phyloP scores from a whole-genome alignment of 495 filamentous ascomycete genomes.

The Neurospora sp. region DNA sequence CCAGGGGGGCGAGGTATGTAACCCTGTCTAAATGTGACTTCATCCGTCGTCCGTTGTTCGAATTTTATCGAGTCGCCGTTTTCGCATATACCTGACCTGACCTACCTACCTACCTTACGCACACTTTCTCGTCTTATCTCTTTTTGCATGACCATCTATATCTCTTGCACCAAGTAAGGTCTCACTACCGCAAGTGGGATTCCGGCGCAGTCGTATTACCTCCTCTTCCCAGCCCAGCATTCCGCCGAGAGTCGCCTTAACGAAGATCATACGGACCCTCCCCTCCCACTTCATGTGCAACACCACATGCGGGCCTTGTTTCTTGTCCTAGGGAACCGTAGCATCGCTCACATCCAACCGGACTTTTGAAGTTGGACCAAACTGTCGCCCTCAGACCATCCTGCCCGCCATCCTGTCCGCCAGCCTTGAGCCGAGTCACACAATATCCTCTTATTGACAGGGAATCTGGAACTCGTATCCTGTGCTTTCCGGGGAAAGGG shows the following conservation, averaged over 20 bases:
- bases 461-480: neutral
- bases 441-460: neutral
- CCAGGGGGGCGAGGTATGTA: neutral
- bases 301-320: conserved; percentile 16
- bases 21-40: neutral
- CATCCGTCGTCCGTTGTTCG: neutral
- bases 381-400: neutral
- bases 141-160: neutral
- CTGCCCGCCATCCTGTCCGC: neutral
- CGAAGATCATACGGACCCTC: neutral
- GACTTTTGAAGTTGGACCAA: neutral
- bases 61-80: neutral
- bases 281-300: conserved; percentile 15
- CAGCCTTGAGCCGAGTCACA: neutral
- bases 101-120: neutral
- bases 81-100: neutral
- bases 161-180: neutral
- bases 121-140: neutral
- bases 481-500: conserved; percentile 8
- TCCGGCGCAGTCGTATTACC: neutral
- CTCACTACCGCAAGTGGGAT: neutral
- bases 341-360: neutral
- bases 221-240: neutral
- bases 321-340: neutral
- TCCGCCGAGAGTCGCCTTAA: neutral